These are phyloP conservation scores for Erysiphe neolycopersici DNA, from an alignment of 2,329 filamentous ascomycete species.

Conservation along the genomic window DNA sequence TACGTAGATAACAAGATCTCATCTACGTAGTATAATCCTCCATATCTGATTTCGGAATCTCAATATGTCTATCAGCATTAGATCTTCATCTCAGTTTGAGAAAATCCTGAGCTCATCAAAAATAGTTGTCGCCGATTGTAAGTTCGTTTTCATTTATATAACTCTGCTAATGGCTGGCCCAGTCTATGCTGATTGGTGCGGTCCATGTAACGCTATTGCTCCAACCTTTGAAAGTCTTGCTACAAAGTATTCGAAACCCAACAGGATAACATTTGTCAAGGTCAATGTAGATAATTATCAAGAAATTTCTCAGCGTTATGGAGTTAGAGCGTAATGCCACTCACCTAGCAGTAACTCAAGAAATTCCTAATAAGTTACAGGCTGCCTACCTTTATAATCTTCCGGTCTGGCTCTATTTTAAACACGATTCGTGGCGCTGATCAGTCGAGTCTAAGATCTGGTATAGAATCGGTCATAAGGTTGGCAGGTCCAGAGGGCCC, in stretches of 20 bases:
- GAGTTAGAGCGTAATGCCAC: conserved; percentile 39
- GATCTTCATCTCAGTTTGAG: conserved; percentile 43
- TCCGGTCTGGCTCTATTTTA: conserved; percentile 45
- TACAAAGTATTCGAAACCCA: conserved; percentile 50
- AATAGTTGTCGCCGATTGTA: conserved; percentile 79
- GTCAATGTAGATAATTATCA: conserved; percentile 70
- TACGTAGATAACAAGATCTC: too few species aligned
- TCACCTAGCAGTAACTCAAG: neutral
- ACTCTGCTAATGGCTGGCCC: conserved; percentile 9
- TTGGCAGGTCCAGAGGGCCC: conserved; percentile 19
- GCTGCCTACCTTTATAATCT: conserved; percentile 88
- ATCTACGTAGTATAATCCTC: too few species aligned
- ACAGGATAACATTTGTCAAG: conserved; percentile 70
- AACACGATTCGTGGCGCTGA: conserved; percentile 65
- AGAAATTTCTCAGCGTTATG: conserved; percentile 49
- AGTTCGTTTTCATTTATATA: conserved; percentile 14
- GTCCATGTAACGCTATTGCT: conserved; percentile 76
- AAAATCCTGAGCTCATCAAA: conserved; percentile 43
- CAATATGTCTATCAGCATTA: conserved; percentile 23
- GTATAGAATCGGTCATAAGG: conserved; percentile 43
- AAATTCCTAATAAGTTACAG: conserved; percentile 12
- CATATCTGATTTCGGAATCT: too few species aligned
- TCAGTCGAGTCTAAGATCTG: conserved; percentile 43
- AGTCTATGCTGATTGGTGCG: conserved; percentile 89
- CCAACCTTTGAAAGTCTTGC: conserved; percentile 71